Conservation (phyloP, 1,139 yeast species). For the Pichia sp. region DNA sequence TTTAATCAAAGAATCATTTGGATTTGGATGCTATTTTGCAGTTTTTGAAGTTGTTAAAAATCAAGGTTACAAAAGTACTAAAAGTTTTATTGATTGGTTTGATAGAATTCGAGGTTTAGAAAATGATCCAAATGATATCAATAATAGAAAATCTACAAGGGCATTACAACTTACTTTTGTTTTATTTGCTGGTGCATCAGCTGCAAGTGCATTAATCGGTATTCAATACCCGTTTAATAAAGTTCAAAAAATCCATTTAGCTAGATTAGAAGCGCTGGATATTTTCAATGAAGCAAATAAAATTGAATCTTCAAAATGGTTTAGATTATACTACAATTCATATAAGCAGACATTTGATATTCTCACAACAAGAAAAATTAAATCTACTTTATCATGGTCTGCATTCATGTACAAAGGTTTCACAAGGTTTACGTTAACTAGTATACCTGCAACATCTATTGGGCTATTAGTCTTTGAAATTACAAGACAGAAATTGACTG, state of each 20-base stretch:
- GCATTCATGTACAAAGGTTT: constrained; percentile 77
- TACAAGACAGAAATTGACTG: constrained; percentile 43
- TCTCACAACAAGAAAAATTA: constrained; percentile 46
- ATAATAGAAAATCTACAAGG: constrained; percentile 36
- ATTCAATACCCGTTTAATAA: constrained; percentile 81
- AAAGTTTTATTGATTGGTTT: constrained; percentile 27
- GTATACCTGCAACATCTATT: constrained; percentile 82
- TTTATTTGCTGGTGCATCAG: constrained; percentile 82
- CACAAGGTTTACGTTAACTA: constrained; percentile 59
- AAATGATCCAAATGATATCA: constrained; percentile 31
- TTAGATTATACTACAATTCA: constrained; percentile 56
- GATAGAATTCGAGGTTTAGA: constrained; percentile 13
- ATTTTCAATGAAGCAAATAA: constrained; percentile 45
- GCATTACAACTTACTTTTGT: constrained; percentile 65
- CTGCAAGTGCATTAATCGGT: constrained; percentile 68
- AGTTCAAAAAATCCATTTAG: constrained; percentile 71
- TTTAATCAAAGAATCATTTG: constrained; percentile 70
- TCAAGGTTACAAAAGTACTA: constrained; percentile 48
- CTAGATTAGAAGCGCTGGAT: constrained; percentile 75
- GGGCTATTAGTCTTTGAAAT: constrained; percentile 83
- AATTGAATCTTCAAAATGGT: constrained; percentile 31
- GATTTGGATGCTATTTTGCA: constrained; percentile 81
- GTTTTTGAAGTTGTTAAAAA: constrained; percentile 80
- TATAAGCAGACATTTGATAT: constrained; percentile 68
- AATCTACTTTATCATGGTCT: constrained; percentile 51